Base-by-base conservation (phyloP, 164 flowering plant genomes). In the Magnolia sinica region DNA sequence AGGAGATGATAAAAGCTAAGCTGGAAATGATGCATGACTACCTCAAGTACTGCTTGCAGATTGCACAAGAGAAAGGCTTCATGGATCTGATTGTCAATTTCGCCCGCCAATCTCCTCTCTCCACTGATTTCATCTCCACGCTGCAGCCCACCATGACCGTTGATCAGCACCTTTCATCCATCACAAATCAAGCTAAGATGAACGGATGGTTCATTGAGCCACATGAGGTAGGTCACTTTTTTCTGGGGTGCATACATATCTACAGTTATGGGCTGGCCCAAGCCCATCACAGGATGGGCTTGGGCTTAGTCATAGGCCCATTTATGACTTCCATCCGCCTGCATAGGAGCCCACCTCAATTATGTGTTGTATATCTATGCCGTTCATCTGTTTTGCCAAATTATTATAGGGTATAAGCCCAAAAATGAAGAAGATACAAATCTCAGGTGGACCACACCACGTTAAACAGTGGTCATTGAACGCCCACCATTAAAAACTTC, bases 131-230 rank as follows among this genome's bases (percentile, higher is more conserved):
- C 55, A 23, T 29, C 59, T 20, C 19, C 71, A 63, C 27, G 27
- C 68, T 58, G 49, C 71, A 24, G 22, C 74, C 49, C 9, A 19
- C 22, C 10, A 45, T 16, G 18, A 8, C 29, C 65, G n/a, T 11
- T 8, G 64, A 79, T 74, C 75, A 78, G 6, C 73, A 81, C 58
- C 77, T 90, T n/a, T 74, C 72, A 19, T 37, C 75, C 65, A 70
- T 85, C n/a, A 51, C 73, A n/a, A 63, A 78, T 77, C 85, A 86
- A 82, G 92, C 93, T 79, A 83, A 80, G 82, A 66, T 65, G 50
- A 76, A 86, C 22, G 91, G 91, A 23, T 89, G 92, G 95, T 84
- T 82, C 81, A 89, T 91, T 31, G 81, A 89, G 22, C 88, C 89
- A 27, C 71, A 80, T 4, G 93, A 91, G 89, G 96, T 88, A 37